These are phyloP conservation scores for Rhodotorula diobovata DNA, from an alignment of 768 basidiomycete species.

Conservation along the genomic window DNA sequence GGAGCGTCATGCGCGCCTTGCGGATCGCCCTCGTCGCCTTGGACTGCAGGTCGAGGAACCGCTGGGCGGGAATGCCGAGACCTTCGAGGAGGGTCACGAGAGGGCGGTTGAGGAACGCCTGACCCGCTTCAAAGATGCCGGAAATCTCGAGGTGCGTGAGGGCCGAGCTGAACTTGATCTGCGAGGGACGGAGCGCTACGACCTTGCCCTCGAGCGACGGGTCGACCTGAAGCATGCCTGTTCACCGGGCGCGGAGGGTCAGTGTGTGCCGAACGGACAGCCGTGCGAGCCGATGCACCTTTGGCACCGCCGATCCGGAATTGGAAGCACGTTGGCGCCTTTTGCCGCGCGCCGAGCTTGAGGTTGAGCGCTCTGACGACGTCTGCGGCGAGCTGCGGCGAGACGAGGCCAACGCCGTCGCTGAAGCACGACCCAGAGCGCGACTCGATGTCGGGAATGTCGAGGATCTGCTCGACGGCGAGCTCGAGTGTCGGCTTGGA, in stretches of 20 bases:
- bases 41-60: conserved; percentile 62
- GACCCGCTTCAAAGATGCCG: neutral
- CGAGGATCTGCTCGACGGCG: neutral
- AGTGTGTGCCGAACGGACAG: too few species aligned
- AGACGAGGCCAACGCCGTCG: conserved; percentile 67
- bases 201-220: conserved; percentile 53
- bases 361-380: neutral
- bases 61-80: conserved; percentile 58
- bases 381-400: conserved; percentile 37
- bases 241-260: too few species aligned
- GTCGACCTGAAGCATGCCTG: conserved; percentile 53
- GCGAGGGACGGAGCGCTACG: conserved; percentile 58
- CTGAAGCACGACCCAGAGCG: conserved; percentile 52
- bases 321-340: conserved; percentile 3
- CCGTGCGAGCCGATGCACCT: neutral
- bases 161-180: conserved; percentile 62
- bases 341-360: neutral
- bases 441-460: conserved; percentile 31
- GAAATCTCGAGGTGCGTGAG: conserved; percentile 14
- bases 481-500: conserved; percentile 10
- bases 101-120: conserved; percentile 16
- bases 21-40: conserved; percentile 56
- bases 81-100: conserved; percentile 56
- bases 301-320: conserved; percentile 18
- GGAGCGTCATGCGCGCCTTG: neutral